Conservation (phyloP, 495 filamentous ascomycete genomes). For the Aspergillus baeticus region DNA sequence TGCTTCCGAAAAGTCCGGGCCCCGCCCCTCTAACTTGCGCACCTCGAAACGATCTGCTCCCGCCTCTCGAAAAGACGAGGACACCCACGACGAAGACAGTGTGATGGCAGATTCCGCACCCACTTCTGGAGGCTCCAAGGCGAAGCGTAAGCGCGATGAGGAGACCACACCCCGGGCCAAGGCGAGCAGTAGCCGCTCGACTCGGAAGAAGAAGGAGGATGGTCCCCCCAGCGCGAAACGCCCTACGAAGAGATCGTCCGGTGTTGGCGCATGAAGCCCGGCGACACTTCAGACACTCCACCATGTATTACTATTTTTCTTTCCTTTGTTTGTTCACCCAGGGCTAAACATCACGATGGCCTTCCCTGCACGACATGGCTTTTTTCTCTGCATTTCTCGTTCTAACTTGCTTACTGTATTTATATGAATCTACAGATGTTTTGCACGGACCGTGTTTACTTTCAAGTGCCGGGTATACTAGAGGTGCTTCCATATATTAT, state of each 20-base stretch:
- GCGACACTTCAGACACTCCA: neutral
- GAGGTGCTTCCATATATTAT: too few relatives aligned
- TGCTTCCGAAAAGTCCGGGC: slow-evolving; percentile 57
- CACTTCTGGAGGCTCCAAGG: slow-evolving; percentile 36
- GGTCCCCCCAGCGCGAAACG: slow-evolving; percentile 30
- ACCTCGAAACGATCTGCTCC: slow-evolving; percentile 39
- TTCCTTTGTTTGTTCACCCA: neutral
- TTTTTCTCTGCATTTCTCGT: too few relatives aligned
- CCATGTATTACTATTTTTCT: slow-evolving; percentile 9
- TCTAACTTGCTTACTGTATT: too few relatives aligned
- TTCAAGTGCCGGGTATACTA: too few relatives aligned
- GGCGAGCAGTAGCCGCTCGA: slow-evolving; percentile 57
- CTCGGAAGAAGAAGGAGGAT: slow-evolving; percentile 67
- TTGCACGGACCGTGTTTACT: too few relatives aligned
- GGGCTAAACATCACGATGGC: too few relatives aligned
- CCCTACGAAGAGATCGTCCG: slow-evolving; percentile 33
- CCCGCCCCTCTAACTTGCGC: slow-evolving; percentile 39
- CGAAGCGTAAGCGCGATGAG: slow-evolving; percentile 62
- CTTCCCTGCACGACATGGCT: too few relatives aligned
- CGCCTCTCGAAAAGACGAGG: slow-evolving; percentile 47
- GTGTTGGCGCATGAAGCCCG: slow-evolving; percentile 17
- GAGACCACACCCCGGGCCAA: slow-evolving; percentile 72
- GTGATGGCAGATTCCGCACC: slow-evolving; percentile 40
- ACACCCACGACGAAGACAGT: slow-evolving; percentile 53
- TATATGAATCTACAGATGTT: too few relatives aligned